Evolutionary conservation across 345 rosid genomes (phyloP).

Genomic region (Iberis pinnata): DNA sequence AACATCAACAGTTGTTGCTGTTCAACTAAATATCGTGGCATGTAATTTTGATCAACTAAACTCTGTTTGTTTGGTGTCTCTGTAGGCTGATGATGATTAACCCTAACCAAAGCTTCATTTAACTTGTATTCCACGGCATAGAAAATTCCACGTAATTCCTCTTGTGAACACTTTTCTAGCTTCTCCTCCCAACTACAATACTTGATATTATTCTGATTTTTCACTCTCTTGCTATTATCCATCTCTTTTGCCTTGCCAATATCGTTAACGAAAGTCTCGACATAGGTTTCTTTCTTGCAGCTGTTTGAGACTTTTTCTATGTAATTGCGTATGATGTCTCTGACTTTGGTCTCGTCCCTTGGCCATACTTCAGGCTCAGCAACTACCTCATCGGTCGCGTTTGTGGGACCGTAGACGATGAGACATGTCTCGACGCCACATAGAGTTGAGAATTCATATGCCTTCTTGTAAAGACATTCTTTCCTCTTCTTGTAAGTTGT

Average conservation of each 20-base stretch:
- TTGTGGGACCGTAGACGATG: conserved; percentile 32
- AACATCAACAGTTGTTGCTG: conserved; percentile 15
- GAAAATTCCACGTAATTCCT: conserved; percentile 16
- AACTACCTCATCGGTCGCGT: conserved; percentile 14
- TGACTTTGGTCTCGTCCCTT: conserved; percentile 13
- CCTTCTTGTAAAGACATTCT: conserved; percentile 31
- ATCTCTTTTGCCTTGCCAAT: conserved; percentile 4
- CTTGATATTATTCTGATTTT: neutral
- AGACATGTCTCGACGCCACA: conserved; percentile 35
- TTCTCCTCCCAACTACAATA: conserved; percentile 25
- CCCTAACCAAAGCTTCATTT: conserved; percentile 17
- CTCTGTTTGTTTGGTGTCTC: conserved; percentile 14
- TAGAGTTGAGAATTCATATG: conserved; percentile 31
- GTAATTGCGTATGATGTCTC: conserved; percentile 24
- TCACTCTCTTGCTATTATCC: conserved; percentile 10
- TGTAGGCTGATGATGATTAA: conserved; percentile 17
- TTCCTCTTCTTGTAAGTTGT: conserved; percentile 35
- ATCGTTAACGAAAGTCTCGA: conserved; percentile 22
- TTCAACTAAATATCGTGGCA: conserved; percentile 13
- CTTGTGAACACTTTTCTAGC: conserved; percentile 27
- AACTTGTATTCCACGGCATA: conserved; percentile 22
- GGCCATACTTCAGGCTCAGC: conserved; percentile 35
- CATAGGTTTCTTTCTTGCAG: conserved; percentile 15
- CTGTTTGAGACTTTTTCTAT: conserved; percentile 9
- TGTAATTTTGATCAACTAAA: conserved; percentile 12